phyloP scores from a whole-genome alignment of 2,329 filamentous ascomycete genomes.

The Phaeosphaeria sp. region DNA sequence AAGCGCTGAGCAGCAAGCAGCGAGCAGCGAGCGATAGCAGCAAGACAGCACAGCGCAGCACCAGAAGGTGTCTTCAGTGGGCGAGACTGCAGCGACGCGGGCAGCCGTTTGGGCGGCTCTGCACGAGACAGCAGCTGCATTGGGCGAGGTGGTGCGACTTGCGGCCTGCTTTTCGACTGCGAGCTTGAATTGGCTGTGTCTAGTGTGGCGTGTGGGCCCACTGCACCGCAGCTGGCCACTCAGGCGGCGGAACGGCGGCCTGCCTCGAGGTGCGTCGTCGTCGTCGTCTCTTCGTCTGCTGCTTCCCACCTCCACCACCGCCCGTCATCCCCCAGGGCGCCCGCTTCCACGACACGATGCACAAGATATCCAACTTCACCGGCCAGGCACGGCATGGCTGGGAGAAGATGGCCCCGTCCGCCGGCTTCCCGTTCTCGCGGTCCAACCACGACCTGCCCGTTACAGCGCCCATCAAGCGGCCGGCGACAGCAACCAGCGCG shows the following conservation, averaged over 20 bases:
- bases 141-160: background rate
- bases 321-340: slow-evolving; percentile 37
- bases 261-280: slow-evolving; percentile 23
- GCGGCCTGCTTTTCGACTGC: background rate
- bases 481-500: slow-evolving; percentile 52
- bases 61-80: background rate
- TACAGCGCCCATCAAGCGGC: slow-evolving; percentile 63
- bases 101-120: slow-evolving; percentile 4
- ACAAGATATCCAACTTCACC: slow-evolving; percentile 73
- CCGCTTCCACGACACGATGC: slow-evolving; percentile 56
- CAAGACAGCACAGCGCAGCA: slow-evolving; percentile 1
- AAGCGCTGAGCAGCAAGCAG: slow-evolving; percentile 3
- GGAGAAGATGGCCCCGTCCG: slow-evolving; percentile 69
- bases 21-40: background rate
- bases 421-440: slow-evolving; percentile 68
- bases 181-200: background rate
- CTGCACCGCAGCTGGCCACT: background rate
- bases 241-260: background rate
- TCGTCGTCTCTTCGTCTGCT: slow-evolving; percentile 3
- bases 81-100: background rate
- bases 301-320: slow-evolving; percentile 28
- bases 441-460: slow-evolving; percentile 63
- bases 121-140: slow-evolving; percentile 7
- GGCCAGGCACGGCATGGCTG: slow-evolving; percentile 71
- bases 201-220: background rate